Conservation (phyloP, 805 yeast species). For the Ogataea minuta region DNA sequence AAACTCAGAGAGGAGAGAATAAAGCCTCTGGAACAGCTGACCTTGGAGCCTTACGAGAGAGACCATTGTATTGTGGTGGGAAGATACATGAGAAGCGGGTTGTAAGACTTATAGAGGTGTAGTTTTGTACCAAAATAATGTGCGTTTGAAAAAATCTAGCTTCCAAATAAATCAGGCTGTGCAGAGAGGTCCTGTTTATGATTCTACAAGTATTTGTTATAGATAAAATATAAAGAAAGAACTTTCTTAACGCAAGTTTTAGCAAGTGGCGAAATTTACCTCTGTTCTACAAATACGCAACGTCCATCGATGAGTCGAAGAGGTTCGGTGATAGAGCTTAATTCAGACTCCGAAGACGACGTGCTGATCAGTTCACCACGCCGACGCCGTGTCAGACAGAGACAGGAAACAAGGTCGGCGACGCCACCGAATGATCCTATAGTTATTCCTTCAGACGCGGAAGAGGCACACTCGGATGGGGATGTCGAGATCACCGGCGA, state of each 20-base stretch:
- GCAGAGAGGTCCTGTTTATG: constrained; percentile 5
- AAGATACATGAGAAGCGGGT: constrained; percentile 88
- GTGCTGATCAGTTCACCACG: constrained; percentile 3
- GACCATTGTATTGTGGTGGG: constrained; percentile 99
- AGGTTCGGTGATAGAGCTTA: constrained; percentile 19
- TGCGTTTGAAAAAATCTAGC: constrained; percentile 8
- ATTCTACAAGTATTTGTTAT: background rate
- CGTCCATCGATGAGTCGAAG: constrained; percentile 7
- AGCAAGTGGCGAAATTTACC: background rate
- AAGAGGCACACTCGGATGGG: constrained; percentile 19
- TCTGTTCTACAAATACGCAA: background rate
- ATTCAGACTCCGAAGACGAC: constrained; percentile 17
- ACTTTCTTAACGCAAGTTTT: background rate
- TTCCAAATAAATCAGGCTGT: constrained; percentile 6
- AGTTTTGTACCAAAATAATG: constrained; percentile 13
- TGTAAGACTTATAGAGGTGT: constrained; percentile 32
- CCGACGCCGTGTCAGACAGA: constrained; percentile 6
- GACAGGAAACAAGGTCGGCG: constrained; percentile 6
- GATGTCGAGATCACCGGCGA: constrained; percentile 27
- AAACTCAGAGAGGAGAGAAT: constrained; percentile 98
- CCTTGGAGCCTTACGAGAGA: constrained; percentile 99
- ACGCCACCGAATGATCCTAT: constrained; percentile 20
- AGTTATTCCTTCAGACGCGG: constrained; percentile 22
- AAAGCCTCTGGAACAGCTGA: constrained; percentile 97
- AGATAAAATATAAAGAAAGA: background rate